Evolutionary conservation across 2,329 filamentous ascomycete genomes (phyloP), one percentile per base, ranked within the genome.

Genomic region (Sclerotinia subarctica): DNA sequence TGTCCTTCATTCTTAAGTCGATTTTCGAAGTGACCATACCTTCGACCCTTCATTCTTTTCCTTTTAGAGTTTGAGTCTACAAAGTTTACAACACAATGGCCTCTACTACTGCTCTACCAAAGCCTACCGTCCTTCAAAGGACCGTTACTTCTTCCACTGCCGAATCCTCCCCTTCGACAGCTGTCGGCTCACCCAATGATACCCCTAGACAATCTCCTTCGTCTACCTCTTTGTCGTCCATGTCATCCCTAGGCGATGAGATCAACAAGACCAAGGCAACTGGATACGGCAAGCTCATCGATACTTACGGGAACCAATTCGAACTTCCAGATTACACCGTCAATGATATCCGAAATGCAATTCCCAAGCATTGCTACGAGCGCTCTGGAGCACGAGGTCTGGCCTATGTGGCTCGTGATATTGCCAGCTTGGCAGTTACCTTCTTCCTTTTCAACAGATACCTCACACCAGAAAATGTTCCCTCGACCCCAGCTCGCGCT

Each of bases 331-430:
- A 98, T 81, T 99, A 91, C 84, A 96, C 93, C 78, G 96, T 99
- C 86, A 97, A 97, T 85, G 88, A 99, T 78, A 94, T 99, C 78
- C 90, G 93, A 77, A 91, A 97, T 82, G 95, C 95, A 79, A 99
- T 99, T 74, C 95, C 95, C 72, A 93, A 94, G 81, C 95, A 97
- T 85, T 99, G 95, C 86, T 98, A 91, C 80, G 85, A 97, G 83
- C 90, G 95, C 70, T 96, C 92, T 58, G 91, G 87, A 70, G 78
- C 87, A 72, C 88, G 82, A 73, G 90, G 94, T 73, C 84, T 97
- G 78, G 82, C 79, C 77, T 98, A 98, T 81, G 94, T 98, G 75
- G 85, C 88, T 77, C 89, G 94, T 71, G 95, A 99, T 80, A 79
- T 96, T 57, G 80, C 83, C 73, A 87, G 85, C 74, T 83, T 98